These are phyloP conservation scores for Xylariaceae sp. DNA, from an alignment of 2,329 filamentous ascomycete species.

Conservation along the genomic window DNA sequence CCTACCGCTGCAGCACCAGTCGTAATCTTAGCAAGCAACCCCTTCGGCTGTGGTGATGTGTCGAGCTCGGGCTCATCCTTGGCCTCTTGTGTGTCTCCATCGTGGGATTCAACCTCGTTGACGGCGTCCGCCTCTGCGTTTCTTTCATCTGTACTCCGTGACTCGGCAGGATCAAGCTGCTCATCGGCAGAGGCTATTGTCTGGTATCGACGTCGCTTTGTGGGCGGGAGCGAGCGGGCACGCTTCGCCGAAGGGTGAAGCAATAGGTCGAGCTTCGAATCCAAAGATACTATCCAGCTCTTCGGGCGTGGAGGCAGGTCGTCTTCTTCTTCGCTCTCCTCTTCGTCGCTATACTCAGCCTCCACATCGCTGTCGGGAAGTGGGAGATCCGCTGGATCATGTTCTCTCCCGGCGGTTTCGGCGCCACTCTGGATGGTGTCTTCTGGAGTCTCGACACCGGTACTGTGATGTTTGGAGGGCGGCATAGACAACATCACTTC, in stretches of 20 bases:
- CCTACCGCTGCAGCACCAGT: constrained; percentile 8
- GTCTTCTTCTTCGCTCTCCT: constrained; percentile 38
- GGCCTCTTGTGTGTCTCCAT: constrained; percentile 1
- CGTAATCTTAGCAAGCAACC: constrained; percentile 9
- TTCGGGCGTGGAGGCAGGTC: constrained; percentile 35
- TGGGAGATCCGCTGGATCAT: constrained; percentile 54
- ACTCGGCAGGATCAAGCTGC: background rate
- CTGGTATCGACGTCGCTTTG: constrained; percentile 13
- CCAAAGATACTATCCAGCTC: constrained; percentile 34
- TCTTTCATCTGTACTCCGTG: too few relatives aligned
- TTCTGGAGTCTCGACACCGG: constrained; percentile 1
- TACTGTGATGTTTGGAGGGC: constrained; percentile 10
- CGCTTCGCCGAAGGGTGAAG: constrained; percentile 26
- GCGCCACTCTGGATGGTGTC: background rate
- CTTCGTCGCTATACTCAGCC: constrained; percentile 56
- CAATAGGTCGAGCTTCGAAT: constrained; percentile 21
- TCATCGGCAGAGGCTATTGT: constrained; percentile 2
- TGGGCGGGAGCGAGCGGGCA: constrained; percentile 17
- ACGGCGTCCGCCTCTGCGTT: background rate
- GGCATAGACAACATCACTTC: constrained; percentile 34
- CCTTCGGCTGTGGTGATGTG: background rate
- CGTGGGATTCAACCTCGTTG: constrained; percentile 1
- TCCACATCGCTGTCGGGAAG: constrained; percentile 61
- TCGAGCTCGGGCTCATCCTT: background rate
- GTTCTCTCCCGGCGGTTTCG: constrained; percentile 5